phyloP scores from a whole-genome alignment of 2,329 filamentous ascomycete genomes.

The Cercospora nicotianae region DNA sequence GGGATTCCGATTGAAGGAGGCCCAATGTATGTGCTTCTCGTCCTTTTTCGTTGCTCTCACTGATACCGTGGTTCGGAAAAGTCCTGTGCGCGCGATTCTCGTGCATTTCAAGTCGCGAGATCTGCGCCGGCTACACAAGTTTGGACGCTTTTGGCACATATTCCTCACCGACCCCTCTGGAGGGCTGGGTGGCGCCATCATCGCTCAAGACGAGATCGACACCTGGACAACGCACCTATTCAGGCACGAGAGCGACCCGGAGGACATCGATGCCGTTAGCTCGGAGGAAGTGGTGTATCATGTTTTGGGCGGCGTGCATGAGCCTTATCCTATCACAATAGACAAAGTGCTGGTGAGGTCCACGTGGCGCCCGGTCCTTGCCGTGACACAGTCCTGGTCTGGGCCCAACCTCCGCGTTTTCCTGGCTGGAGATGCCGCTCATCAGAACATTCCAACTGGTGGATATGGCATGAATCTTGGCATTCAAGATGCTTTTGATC shows the following conservation, averaged over 20 bases:
- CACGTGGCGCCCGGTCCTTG: neutral
- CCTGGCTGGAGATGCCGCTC: slow-evolving; percentile 9
- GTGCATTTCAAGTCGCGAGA: neutral
- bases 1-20: neutral
- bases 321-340: neutral
- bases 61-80: neutral
- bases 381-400: neutral
- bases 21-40: neutral
- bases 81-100: neutral
- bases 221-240: neutral
- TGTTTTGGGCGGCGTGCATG: neutral
- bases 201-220: neutral
- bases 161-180: neutral
- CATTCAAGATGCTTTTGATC: slow-evolving; percentile 22
- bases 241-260: neutral
- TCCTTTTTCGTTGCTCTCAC: neutral
- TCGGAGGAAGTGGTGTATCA: neutral
- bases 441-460: slow-evolving; percentile 12
- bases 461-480: slow-evolving; percentile 50
- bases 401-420: neutral
- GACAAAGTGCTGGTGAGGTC: neutral
- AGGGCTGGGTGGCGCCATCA: neutral
- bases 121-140: neutral
- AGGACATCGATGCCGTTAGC: neutral
- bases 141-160: neutral